Base-by-base conservation (phyloP, 805 yeast species). In the Nakazawaea populi region DNA sequence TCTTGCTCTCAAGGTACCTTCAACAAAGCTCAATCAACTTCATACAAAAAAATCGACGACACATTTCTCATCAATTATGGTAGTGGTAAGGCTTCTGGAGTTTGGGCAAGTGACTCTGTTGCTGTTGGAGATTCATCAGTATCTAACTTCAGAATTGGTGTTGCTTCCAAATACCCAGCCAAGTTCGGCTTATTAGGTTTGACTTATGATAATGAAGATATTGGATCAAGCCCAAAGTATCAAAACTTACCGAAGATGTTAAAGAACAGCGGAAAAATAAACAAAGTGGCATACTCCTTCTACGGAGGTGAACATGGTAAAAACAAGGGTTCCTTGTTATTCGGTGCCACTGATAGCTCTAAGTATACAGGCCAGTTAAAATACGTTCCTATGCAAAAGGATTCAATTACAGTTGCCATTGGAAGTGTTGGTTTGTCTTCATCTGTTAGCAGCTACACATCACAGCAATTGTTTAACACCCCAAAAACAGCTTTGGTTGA, bases 321-420 rank as follows among this genome's bases (percentile, higher is more conserved):
- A 65, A 46, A 38, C 41, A 18, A 43, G 4, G 79, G 79, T 12
- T 49, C 64, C 4, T 53, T 74, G 14, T 61, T 75, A 43, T 74
- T 73, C 54, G 78, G 79, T 18, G 79, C 74, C n/a, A 58, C 72
- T 44, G 79, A 74, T 58, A 63, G 66, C 27, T 65, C 69, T 27
- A 73, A 72, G 58, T 73, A 65, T 56, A 45, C 55, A 1, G 77
- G 76, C 24, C 61, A 58, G 3, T 59, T 75, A 54, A 56, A 55
- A 27, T 57, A 67, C 2, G 55, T 72, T 46, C 69, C 66, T 2
- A 54, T 73, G 14, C 31, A 12, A 14, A 28, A n/a, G n/a, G 44
- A 38, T n/a, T 38, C 46, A 5, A 32, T 46, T 29, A 44, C 51
- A 8, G 49, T 51, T 6, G 27, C 31, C 31, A 31, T 46, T n/a